Evolutionary conservation across 768 basidiomycete species (phyloP), one percentile per base, ranked within the genome.

Genomic region (Rossbeevera mucosa): DNA sequence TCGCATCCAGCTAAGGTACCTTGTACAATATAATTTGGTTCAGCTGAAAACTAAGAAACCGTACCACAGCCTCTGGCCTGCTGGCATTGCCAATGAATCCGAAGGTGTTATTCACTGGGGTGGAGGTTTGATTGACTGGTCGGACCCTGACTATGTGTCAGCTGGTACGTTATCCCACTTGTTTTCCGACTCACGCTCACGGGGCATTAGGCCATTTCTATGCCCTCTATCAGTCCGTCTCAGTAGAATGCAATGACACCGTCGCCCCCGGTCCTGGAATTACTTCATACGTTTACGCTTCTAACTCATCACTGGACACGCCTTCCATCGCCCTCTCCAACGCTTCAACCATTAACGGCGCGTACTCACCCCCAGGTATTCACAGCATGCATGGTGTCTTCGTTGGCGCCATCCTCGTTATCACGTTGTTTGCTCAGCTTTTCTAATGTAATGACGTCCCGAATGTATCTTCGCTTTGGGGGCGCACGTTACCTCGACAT

Each of bases 71-170:
- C 59, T 93, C 48, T 93, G 91, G 90, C 86, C 90, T n/a, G 86
- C 86, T 6, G 91, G 91, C 28, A 83, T 88, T 61, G 51, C 74
- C 33, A 62, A 75, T 8, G 76, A 74, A 29, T 74, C 88, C 7
- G 69, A 72, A 45, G 91, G 91, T 22, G 91, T 87, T 7, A 70
- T 94, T 29, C 60, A 79, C 50, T 94, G 91, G 91, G 77, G 83
- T 14, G 88, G 88, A 55, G 91, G 83, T 70, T 76, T 88, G 80
- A 89, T 91, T 70, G 72, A 91, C 73, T 94, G 86, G 85, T 60
- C 73, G 18, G 82, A 92, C 65, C 80, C 87, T 28, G 91, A 93
- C 67, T 93, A 91, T 67, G 52, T 69, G 47, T 65, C 85, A 13
- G 83, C 87, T 18, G 86, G 81, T 74, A 67, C 47, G 69, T 64